A percentile compares a stretch with the other conserved stretches of the same genome.
phyloP scores from a whole-genome alignment of 1,139 yeast species.

The Casaregolazyma suthepensis region DNA sequence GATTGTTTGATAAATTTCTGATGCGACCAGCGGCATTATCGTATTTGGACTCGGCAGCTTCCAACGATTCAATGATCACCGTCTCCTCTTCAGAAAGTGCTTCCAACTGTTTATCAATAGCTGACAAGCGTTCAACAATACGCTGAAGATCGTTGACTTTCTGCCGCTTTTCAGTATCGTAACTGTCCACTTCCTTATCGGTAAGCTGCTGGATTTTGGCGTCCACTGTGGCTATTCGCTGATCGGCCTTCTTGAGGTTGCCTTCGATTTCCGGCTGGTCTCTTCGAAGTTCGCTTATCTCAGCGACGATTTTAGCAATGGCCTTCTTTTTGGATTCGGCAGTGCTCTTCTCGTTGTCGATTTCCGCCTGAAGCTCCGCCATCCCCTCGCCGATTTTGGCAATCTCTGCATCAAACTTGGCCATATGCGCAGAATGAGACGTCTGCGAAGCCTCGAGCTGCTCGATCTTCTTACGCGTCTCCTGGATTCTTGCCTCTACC shows the following conservation, averaged over 20 bases:
- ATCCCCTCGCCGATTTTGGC: conserved; percentile 10
- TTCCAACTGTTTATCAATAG: neutral
- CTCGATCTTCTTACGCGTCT: conserved; percentile 6
- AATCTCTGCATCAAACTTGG: conserved; percentile 1
- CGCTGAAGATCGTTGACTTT: neutral
- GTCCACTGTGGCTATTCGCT: neutral
- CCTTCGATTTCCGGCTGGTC: neutral
- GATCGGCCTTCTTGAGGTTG: neutral
- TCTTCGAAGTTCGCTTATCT: neutral
- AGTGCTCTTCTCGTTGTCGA: neutral
- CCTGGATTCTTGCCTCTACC: conserved; percentile 13
- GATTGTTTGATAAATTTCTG: neutral
- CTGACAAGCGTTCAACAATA: neutral
- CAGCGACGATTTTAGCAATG: neutral
- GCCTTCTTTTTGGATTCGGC: conserved; percentile 4
- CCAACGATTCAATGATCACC: neutral
- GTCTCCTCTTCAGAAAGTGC: conserved; percentile 1
- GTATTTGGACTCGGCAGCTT: conserved; percentile 2
- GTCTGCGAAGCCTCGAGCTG: conserved; percentile 8
- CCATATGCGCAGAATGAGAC: neutral
- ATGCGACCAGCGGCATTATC: conserved; percentile 1
- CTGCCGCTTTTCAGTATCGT: conserved; percentile 4
- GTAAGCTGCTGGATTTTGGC: conserved; percentile 1
- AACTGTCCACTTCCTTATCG: conserved; percentile 2
- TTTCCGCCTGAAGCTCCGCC: conserved; percentile 8